A percentile compares a stretch with the other conserved stretches of the same genome.
These are phyloP conservation scores for Berkeleyomyces basicola DNA, from an alignment of 2,329 filamentous ascomycete species.

Conservation along the genomic window DNA sequence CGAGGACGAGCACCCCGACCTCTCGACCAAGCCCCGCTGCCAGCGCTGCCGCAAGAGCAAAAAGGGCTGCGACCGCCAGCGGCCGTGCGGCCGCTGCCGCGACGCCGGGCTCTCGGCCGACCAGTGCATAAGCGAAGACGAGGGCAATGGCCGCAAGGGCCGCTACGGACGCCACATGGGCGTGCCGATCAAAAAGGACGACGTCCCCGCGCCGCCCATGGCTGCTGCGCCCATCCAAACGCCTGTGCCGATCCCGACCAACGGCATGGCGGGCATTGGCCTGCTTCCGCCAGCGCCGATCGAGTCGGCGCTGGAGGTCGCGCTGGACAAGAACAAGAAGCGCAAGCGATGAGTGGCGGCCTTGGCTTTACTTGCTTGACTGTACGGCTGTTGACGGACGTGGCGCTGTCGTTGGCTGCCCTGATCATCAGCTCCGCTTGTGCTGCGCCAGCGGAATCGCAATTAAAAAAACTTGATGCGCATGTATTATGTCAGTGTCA, in stretches of 20 bases:
- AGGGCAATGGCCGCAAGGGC: constrained; percentile 91
- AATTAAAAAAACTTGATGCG: neutral
- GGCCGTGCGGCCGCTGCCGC: constrained; percentile 86
- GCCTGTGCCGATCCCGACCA: constrained; percentile 11
- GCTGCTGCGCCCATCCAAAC: constrained; percentile 15
- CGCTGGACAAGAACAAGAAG: constrained; percentile 43
- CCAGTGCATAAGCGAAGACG: constrained; percentile 92
- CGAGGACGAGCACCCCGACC: constrained; percentile 75
- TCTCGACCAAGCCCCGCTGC: constrained; percentile 91
- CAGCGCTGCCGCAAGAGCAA: constrained; percentile 98
- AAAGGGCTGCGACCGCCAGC: constrained; percentile 94
- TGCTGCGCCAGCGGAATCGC: neutral
- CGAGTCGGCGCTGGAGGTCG: constrained; percentile 19
- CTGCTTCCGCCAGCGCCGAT: constrained; percentile 31
- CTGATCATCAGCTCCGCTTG: neutral
- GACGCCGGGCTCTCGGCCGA: constrained; percentile 89
- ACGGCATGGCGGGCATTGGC: constrained; percentile 14
- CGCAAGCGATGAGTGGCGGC: constrained; percentile 34
- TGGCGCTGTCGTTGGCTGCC: constrained; percentile 2
- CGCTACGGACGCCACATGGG: constrained; percentile 66
- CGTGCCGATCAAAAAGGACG: constrained; percentile 44
- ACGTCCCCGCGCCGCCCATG: constrained; percentile 25
- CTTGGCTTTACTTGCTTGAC: neutral
- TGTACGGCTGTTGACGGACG: neutral
- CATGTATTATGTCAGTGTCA: neutral